phyloP scores from a whole-genome alignment of 176 grass and related monocot genomes.

The Dactylis glomerata region DNA sequence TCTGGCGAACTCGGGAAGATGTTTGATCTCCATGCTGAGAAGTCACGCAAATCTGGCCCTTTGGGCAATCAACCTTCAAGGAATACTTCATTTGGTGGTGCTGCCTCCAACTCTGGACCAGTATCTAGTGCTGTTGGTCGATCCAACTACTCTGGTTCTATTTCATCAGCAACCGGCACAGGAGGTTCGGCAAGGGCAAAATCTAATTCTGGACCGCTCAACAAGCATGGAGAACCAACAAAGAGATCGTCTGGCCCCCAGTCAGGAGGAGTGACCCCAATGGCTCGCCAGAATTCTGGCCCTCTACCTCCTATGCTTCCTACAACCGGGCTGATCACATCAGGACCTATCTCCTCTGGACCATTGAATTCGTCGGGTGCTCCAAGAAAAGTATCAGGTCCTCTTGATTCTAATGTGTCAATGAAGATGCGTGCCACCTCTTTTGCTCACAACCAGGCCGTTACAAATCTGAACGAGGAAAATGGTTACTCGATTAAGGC shows the following conservation, averaged over 20 bases:
- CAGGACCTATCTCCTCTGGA: conserved; percentile 70
- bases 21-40: conserved; percentile 54
- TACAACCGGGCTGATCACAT: conserved; percentile 88
- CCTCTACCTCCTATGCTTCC: conserved; percentile 65
- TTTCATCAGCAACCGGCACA: conserved; percentile 52
- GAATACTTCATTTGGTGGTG: conserved; percentile 53
- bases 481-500: conserved; percentile 60
- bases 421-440: conserved; percentile 57
- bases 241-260: conserved; percentile 83
- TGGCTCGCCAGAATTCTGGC: conserved; percentile 65
- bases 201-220: conserved; percentile 90
- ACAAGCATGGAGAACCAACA: conserved; percentile 72
- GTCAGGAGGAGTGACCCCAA: conserved; percentile 74
- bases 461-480: conserved; percentile 59
- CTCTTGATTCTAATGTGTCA: conserved; percentile 52
- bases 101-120: conserved; percentile 62
- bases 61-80: conserved; percentile 56
- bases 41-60: conserved; percentile 78
- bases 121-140: conserved; percentile 41
- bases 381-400: conserved; percentile 53
- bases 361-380: conserved; percentile 61
- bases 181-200: conserved; percentile 70
- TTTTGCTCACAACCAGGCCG: conserved; percentile 64
- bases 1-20: conserved; percentile 85
- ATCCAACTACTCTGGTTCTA: conserved; percentile 61